A percentile compares a stretch with the other conserved stretches of the same genome.
Conservation (phyloP, 192 early-diverging fungal genomes). For the Blastocladiella britannica region DNA sequence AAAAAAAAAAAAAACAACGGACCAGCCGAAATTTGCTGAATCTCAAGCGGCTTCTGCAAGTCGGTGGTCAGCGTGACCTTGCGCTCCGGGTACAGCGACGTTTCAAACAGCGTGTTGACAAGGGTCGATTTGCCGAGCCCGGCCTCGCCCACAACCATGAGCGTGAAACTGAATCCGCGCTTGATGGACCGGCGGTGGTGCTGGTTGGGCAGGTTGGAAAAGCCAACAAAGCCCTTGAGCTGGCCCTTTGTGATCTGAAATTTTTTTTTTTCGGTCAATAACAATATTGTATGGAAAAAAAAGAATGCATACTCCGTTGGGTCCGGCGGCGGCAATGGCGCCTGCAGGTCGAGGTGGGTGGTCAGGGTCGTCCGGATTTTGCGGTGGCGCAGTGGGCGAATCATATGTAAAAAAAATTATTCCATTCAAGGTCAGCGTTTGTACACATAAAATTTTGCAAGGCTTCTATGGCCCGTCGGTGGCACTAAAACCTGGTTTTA, state of each 20-base stretch:
- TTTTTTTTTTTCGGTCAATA: too few species aligned
- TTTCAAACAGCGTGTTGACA: conserved; percentile 91
- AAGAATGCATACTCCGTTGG: too few species aligned
- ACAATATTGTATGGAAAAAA: too few species aligned
- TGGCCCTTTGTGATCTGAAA: conserved; percentile 24
- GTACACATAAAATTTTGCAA: too few species aligned
- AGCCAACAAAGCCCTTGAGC: conserved; percentile 76
- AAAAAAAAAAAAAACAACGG: conserved; percentile 4
- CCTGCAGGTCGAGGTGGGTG: too few species aligned
- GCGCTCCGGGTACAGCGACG: conserved; percentile 66
- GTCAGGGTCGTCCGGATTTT: too few species aligned
- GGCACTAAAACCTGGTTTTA: too few species aligned
- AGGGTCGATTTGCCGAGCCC: conserved; percentile 94
- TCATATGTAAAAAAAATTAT: too few species aligned
- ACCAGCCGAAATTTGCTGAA: conserved; percentile 47
- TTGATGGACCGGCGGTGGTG: conserved; percentile 84
- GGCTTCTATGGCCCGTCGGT: too few species aligned
- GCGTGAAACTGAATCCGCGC: conserved; percentile 82
- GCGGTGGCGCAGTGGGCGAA: too few species aligned
- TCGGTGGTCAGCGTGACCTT: conserved; percentile 46
- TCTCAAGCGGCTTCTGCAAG: conserved; percentile 46
- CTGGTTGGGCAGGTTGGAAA: conserved; percentile 87
- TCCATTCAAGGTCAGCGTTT: too few species aligned
- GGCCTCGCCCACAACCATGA: conserved; percentile 91
- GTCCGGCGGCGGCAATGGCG: too few species aligned